Evolutionary conservation across 352 stramenopile genomes (phyloP), one percentile per base, ranked within the genome.

Genomic region (Pythium graminicola): DNA sequence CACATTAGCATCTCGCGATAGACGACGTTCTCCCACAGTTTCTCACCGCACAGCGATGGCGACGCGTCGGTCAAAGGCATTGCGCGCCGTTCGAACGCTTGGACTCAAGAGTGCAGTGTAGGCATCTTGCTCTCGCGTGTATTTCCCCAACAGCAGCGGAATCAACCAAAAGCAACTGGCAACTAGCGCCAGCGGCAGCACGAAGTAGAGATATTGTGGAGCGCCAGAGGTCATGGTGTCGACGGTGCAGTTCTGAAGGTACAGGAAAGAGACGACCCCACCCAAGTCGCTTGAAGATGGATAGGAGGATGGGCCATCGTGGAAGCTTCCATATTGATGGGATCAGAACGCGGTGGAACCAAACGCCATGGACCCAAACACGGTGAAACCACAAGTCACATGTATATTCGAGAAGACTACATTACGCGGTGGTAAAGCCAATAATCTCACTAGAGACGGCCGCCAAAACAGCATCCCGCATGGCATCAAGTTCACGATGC

Each of bases 401-500:
- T 36, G 31, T 14, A 38, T 53, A 7, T 26, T 13, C 7, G n/a
- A 5, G 36, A 17, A 24, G 38, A 57, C 47, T 3, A 39, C 22
- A 8, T 47, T 24, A 47, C 8, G 36, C 33, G 16, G 49, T 56
- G 13, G 49, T 56, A 28, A 56, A 56, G 16, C 49, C 49, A 17
- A 56, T 39, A 27, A 9, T 40, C 8, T 56, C 49, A 10, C 27
- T 14, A 9, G 17, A 26, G 24, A 56, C 36, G 3, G 49, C 36
- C 6, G 36, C 49, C 9, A 14, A 27, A 2, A 56, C 73, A 14
- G 65, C 77, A 23, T 79, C 67, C 11, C 82, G 40, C 24, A 65
- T 53, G 27, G 66, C 69, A 41, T 76, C 69, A 9, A 87, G 57
- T 0, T 79, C 63, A 8, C 61, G n/a, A 65, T 98, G 96, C 41